A percentile compares a stretch with the other conserved stretches of the same genome.
Evolutionary conservation across 2,329 filamentous ascomycete species (phyloP).

Genomic region (Aspergillus japonicus): DNA sequence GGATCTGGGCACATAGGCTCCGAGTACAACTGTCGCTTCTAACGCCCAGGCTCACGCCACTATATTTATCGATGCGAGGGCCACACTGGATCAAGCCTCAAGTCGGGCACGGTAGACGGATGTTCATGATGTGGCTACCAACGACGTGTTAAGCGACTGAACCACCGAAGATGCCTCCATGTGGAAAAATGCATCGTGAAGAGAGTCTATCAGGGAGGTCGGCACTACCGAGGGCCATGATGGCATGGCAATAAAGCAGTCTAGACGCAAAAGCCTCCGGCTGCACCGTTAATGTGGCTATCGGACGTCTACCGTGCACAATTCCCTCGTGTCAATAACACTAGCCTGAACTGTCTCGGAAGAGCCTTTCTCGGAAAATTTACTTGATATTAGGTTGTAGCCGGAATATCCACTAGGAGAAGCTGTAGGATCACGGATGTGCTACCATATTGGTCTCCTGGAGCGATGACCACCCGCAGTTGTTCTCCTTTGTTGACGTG

Average conservation of each 20-base stretch:
- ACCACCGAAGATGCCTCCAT: neutral
- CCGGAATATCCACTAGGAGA: constrained; percentile 13
- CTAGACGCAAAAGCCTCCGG: neutral
- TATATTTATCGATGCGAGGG: neutral
- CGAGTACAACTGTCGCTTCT: neutral
- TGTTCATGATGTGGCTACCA: neutral
- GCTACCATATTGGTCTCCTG: constrained; percentile 9
- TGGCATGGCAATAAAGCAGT: neutral
- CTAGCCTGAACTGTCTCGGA: constrained; percentile 3
- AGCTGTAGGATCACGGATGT: constrained; percentile 16
- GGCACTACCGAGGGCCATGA: neutral
- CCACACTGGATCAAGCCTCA: neutral
- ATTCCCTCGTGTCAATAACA: constrained; percentile 2
- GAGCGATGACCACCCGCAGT: constrained; percentile 10
- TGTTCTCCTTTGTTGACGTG: constrained; percentile 7
- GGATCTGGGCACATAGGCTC: neutral
- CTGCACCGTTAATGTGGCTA: neutral
- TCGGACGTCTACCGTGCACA: neutral
- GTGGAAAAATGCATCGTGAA: neutral
- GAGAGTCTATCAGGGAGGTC: neutral
- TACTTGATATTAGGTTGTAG: constrained; percentile 11
- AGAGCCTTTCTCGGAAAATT: constrained; percentile 21
- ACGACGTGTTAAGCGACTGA: neutral
- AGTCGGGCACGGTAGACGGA: neutral
- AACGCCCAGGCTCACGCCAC: neutral